Percentiles rank a stretch among this genome's conserved stretches.
These are phyloP conservation scores for Isabelozyma gotoi DNA, from an alignment of 805 yeast species.

Conservation along the genomic window DNA sequence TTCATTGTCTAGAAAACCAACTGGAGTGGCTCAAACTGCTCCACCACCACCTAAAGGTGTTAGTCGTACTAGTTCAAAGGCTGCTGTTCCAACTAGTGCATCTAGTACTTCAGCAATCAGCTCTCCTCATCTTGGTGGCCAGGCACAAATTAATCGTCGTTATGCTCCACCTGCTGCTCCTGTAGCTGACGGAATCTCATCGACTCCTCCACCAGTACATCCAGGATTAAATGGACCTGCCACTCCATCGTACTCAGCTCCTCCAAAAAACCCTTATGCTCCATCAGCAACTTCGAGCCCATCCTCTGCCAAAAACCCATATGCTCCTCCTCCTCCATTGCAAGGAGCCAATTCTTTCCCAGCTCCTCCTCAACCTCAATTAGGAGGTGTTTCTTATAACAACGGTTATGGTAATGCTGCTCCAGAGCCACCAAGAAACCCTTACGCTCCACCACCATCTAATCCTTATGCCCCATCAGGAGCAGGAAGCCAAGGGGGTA, in stretches of 20 bases:
- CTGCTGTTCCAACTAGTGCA: constrained; percentile 13
- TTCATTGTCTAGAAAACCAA: constrained; percentile 15
- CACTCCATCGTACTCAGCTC: constrained; percentile 15
- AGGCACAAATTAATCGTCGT: constrained; percentile 24
- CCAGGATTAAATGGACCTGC: constrained; percentile 15
- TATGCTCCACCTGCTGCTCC: constrained; percentile 34
- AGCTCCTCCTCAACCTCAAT: constrained; percentile 10
- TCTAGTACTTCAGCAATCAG: constrained; percentile 4
- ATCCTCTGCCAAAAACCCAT: constrained; percentile 20
- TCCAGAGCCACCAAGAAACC: constrained; percentile 18
- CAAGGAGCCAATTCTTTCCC: constrained; percentile 10
- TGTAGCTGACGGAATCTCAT: constrained; percentile 14
- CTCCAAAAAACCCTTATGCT: constrained; percentile 35
- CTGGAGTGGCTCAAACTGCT: constrained; percentile 14
- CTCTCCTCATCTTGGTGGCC: constrained; percentile 17
- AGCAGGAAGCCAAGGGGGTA: constrained; percentile 3
- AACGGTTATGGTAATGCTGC: constrained; percentile 6
- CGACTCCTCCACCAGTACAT: constrained; percentile 24
- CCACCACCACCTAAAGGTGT: constrained; percentile 30
- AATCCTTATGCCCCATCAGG: constrained; percentile 3
- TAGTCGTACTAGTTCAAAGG: constrained; percentile 22
- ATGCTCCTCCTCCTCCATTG: constrained; percentile 19
- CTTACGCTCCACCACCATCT: constrained; percentile 34
- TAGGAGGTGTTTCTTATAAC: constrained; percentile 6
- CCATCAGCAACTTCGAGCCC: constrained; percentile 18